Evolutionary conservation across 129 eudicot genomes (phyloP).

Genomic region (Glebionis coronaria): DNA sequence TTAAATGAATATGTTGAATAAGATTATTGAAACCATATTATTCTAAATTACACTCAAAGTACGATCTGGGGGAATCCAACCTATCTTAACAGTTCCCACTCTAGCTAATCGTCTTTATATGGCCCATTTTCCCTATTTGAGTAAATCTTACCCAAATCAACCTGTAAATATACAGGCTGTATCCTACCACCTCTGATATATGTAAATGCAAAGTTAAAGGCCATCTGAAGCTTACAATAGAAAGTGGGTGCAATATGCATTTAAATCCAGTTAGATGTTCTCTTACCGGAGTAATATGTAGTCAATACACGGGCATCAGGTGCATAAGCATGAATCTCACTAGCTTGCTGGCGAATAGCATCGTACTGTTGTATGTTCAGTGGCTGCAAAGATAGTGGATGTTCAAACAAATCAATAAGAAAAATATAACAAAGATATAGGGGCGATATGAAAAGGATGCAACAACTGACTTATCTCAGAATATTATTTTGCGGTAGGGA

Average conservation of each 20-base stretch:
- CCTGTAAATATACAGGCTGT: too few relatives aligned
- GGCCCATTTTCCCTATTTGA: too few relatives aligned
- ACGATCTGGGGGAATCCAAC: too few relatives aligned
- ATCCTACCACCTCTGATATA: too few relatives aligned
- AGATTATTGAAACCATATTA: neutral
- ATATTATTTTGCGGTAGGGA: conserved; percentile 1
- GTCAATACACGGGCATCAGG: conserved; percentile 98
- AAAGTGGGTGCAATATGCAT: conserved; percentile 5
- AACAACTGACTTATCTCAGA: conserved; percentile 8
- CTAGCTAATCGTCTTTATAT: too few relatives aligned
- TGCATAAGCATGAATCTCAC: conserved; percentile 89
- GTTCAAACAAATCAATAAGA: conserved; percentile 14
- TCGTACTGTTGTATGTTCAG: conserved; percentile 80
- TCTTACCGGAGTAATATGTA: conserved; percentile 88
- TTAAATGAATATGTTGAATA: too few relatives aligned
- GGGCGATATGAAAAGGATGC: neutral
- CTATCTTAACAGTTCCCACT: too few relatives aligned
- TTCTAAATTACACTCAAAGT: too few relatives aligned
- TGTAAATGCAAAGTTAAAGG: too few relatives aligned
- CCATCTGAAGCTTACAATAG: too few relatives aligned
- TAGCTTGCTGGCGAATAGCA: conserved; percentile 80
- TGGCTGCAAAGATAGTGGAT: conserved; percentile 51
- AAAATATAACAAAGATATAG: neutral
- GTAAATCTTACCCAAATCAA: too few relatives aligned
- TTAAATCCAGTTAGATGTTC: conserved; percentile 13